These are phyloP conservation scores for Tolypocladium capitatum DNA, from an alignment of 2,329 filamentous ascomycete species.

Conservation along the genomic window DNA sequence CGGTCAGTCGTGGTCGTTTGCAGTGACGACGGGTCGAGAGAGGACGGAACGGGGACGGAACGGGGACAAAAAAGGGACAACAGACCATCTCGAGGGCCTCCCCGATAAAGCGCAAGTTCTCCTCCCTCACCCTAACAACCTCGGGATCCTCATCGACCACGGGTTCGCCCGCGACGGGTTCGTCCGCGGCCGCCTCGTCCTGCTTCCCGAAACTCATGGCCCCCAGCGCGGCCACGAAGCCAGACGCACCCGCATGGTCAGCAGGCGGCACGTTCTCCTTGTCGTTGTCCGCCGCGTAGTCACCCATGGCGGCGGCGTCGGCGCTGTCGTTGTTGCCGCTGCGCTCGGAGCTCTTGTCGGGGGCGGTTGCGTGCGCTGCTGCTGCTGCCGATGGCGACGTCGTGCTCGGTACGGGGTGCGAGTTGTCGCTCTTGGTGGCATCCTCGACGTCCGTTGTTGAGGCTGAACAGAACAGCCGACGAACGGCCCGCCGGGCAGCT, in stretches of 20 bases:
- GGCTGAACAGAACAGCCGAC: neutral
- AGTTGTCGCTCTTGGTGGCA: neutral
- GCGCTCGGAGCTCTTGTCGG: neutral
- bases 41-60: too few species aligned
- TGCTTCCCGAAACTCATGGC: neutral
- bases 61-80: slow-evolving; percentile 2
- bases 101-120: slow-evolving; percentile 54
- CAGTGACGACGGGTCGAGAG: neutral
- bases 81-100: slow-evolving; percentile 76
- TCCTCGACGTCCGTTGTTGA: neutral
- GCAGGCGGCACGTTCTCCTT: neutral
- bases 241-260: neutral
- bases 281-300: neutral
- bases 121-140: slow-evolving; percentile 17
- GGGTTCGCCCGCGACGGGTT: too few species aligned
- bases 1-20: neutral
- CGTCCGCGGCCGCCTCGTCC: neutral
- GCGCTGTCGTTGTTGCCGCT: neutral
- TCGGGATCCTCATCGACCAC: slow-evolving; percentile 12
- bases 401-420: neutral
- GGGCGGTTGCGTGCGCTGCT: neutral
- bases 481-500: neutral
- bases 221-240: neutral
- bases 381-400: neutral
- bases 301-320: neutral